These are phyloP conservation scores for carrot (Daucus carota) DNA, from an alignment of 129 eudicot genomes.

Conservation along the genomic window DH1_v3.0 NC_030382.2:14093001-14093500, in stretches of 20 bases:
- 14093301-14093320: not conserved
- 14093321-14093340: not conserved
- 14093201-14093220: no score
- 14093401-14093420: not conserved
- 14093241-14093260: no score
- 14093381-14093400: not conserved
- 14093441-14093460: not conserved
- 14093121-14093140: not conserved
- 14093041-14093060: no score
- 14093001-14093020: not conserved
- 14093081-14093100: not conserved
- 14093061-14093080: no score
- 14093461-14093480: not conserved
- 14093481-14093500: no score
- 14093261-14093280: no score
- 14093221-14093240: no score
- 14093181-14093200: no score
- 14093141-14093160: not conserved
- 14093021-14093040: no score
- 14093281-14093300: not conserved
- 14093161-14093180: no score
- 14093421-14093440: not conserved
- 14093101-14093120: not conserved
- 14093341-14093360: not conserved
- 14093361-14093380: not conserved